Conservation (phyloP, 2,329 filamentous ascomycete genomes). For the Fusarium cyanostomum region DNA sequence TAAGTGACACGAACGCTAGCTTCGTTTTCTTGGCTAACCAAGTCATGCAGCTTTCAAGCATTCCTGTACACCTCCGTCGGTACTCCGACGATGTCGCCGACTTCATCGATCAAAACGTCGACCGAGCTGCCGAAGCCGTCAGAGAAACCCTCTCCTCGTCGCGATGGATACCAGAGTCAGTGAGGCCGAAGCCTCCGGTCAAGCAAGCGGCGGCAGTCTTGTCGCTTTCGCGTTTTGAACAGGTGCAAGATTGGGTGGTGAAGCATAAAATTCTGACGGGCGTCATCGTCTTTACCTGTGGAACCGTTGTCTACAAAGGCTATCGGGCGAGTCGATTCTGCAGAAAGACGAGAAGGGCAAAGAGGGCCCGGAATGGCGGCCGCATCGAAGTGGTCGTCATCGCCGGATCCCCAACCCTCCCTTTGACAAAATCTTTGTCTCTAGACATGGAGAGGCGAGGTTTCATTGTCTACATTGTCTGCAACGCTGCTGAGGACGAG, state of each 20-base stretch:
- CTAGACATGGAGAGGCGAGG: constrained; percentile 89
- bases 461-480: constrained; percentile 93
- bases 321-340: constrained; percentile 64
- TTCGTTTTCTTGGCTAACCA: constrained; percentile 17
- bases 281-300: constrained; percentile 74
- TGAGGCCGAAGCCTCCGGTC: constrained; percentile 67
- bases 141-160: constrained; percentile 74
- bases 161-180: constrained; percentile 76
- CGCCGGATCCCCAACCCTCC: constrained; percentile 86
- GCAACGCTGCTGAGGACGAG: constrained; percentile 86
- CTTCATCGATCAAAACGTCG: constrained; percentile 82
- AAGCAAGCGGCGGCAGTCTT: constrained; percentile 47
- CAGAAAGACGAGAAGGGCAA: constrained; percentile 77
- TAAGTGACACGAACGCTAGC: constrained; percentile 54
- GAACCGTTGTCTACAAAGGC: constrained; percentile 67
- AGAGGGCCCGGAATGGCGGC: constrained; percentile 81
- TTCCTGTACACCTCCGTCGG: constrained; percentile 71
- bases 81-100: constrained; percentile 80
- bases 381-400: constrained; percentile 88
- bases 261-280: constrained; percentile 79
- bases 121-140: constrained; percentile 75
- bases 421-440: constrained; percentile 83
- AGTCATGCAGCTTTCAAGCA: constrained; percentile 59
- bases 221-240: constrained; percentile 55
- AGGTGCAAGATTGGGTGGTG: constrained; percentile 74